Conservation (phyloP, 805 yeast species). For the Myxozyma udenii region DNA sequence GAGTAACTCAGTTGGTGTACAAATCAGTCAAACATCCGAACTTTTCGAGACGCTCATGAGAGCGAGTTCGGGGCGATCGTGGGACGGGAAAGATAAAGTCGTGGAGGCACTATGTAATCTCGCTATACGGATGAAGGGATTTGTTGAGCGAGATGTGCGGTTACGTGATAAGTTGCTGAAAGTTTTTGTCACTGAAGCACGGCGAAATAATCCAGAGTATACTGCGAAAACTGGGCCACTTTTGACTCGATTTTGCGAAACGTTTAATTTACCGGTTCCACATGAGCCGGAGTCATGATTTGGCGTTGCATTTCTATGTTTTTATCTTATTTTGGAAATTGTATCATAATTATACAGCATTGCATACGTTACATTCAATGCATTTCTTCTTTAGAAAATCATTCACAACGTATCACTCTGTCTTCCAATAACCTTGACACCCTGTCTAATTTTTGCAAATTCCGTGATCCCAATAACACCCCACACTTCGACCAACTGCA, state of each 20-base stretch:
- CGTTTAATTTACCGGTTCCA: conserved; percentile 16
- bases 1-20: conserved; percentile 45
- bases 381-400: not conserved
- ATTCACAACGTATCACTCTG: conserved; percentile 50
- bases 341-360: not conserved
- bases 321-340: not conserved
- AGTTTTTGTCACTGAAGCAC: conserved; percentile 56
- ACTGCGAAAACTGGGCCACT: conserved; percentile 53
- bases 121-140: conserved; percentile 46
- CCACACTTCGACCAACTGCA: conserved; percentile 71
- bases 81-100: conserved; percentile 82
- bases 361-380: not conserved
- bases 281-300: not conserved
- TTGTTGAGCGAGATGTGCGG: conserved; percentile 37
- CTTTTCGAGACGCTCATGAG: conserved; percentile 55
- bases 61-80: conserved; percentile 72
- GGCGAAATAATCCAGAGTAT: conserved; percentile 63
- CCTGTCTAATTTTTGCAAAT: conserved; percentile 51
- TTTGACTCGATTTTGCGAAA: conserved; percentile 46
- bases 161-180: conserved; percentile 35
- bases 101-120: conserved; percentile 66
- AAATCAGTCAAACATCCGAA: conserved; percentile 18
- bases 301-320: not conserved
- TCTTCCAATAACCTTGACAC: conserved; percentile 66
- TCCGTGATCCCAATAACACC: conserved; percentile 67